A percentile compares a stretch with the other conserved stretches of the same genome.
Conservation (phyloP, 805 yeast genomes). For the Pichia exigua region DNA sequence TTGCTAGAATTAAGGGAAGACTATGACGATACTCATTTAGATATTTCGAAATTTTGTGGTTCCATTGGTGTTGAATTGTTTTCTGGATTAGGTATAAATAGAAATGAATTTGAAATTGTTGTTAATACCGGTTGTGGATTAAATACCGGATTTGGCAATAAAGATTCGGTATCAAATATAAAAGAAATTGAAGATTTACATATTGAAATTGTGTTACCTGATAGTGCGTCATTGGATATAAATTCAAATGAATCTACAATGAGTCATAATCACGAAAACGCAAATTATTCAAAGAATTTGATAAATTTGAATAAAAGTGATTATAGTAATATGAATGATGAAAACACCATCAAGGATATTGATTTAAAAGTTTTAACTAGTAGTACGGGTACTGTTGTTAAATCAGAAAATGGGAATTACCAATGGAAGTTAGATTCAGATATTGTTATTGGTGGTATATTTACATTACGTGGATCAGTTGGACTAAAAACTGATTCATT, state of each 20-base stretch:
- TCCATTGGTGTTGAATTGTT: constrained; percentile 47
- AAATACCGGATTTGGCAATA: constrained; percentile 6
- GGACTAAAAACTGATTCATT: constrained; percentile 9
- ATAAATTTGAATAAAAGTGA: constrained; percentile 33
- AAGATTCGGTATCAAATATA: constrained; percentile 29
- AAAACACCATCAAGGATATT: not conserved
- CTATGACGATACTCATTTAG: constrained; percentile 6
- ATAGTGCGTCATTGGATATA: constrained; percentile 3
- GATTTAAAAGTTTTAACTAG: constrained; percentile 10
- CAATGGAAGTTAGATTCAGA: constrained; percentile 17
- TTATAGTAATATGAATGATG: not conserved
- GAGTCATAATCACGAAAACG: not conserved
- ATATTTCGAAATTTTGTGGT: constrained; percentile 36
- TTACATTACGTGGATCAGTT: constrained; percentile 10
- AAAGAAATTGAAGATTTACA: constrained; percentile 40
- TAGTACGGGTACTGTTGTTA: constrained; percentile 9
- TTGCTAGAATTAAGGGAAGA: constrained; percentile 25
- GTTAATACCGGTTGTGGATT: constrained; percentile 8
- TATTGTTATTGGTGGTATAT: constrained; percentile 9
- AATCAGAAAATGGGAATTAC: constrained; percentile 2
- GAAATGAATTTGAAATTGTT: constrained; percentile 55
- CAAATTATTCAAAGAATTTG: not conserved
- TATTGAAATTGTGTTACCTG: constrained; percentile 30
- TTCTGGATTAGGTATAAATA: constrained; percentile 42
- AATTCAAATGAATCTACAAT: not conserved